Percentiles rank a stretch among this genome's conserved stretches.
These are phyloP conservation scores for Ophiostoma sp. DNA, from an alignment of 2,329 filamentous ascomycete genomes.

Conservation along the genomic window DNA sequence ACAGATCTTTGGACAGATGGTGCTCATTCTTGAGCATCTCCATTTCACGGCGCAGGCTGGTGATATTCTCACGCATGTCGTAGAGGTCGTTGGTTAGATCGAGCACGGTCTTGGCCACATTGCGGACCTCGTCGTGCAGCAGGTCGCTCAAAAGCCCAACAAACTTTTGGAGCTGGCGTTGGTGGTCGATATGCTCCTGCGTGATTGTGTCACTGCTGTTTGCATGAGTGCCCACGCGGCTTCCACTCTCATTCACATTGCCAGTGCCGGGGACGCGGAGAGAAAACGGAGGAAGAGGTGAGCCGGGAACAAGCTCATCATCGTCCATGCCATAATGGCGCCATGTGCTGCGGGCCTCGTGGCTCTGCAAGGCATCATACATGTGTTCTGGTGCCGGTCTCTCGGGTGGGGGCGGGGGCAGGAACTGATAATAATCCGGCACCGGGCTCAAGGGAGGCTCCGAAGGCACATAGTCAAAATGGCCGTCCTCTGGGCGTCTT, in stretches of 20 bases:
- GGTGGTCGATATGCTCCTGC: background rate
- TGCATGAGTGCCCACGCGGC: background rate
- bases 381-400: background rate
- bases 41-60: background rate
- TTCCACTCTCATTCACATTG: background rate
- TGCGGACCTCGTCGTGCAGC: constrained; percentile 8
- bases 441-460: background rate
- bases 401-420: background rate
- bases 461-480: background rate
- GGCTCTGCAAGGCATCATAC: background rate
- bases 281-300: background rate
- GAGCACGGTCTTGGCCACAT: background rate
- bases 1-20: background rate
- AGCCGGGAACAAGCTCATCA: background rate
- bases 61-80: background rate
- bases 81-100: background rate
- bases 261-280: background rate
- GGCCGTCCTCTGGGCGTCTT: background rate
- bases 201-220: background rate
- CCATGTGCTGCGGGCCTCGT: background rate
- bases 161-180: constrained; percentile 7
- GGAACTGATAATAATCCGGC: background rate
- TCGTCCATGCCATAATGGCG: background rate
- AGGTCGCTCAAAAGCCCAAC: background rate
- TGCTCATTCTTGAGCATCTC: background rate